Evolutionary conservation across 2,329 filamentous ascomycete species (phyloP), one percentile per base, ranked within the genome.

Genomic region (Amauroascus niger): DNA sequence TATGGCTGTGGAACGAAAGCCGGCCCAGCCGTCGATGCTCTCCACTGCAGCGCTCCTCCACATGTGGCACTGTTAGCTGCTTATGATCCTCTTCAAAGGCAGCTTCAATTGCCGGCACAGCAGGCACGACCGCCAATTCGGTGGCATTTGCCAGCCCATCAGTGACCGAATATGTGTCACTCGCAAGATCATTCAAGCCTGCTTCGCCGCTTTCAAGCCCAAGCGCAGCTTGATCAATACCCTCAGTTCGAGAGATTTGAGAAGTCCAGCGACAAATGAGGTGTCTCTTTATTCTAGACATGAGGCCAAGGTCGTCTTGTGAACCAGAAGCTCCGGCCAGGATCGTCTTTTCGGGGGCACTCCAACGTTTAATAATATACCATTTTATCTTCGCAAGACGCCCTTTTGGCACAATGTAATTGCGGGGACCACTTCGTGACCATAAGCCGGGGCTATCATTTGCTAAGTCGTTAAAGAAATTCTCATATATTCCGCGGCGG

Each of bases 401-500:
- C 1, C 70, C 70, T 0, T 67, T 59, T 0, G 75, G 74, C 8
- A 68, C 61, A 22, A 78, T 60, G 30, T 68, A 65, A 0, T 67
- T 57, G 3, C 69, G 64, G 0, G 77, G 76, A 0, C 77, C 77
- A 11, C 64, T 61, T 0, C 73, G 66, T 0, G 73, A 73, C 77
- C 76, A 79, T 1, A 78, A 66, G 1, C 63, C 55, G 1, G 76
- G 73, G 52, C 76, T 69, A 2, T 64, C 57, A n/a, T 65, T 67
- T 3, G 74, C 69, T 22, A 79, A 67, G 11, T 76, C 69, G 43
- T 70, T 65, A 61, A 75, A 79, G 13, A 79, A 69, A 4, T 68
- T 63, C 59, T 79, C 76, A 60, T 78, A 79, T 20, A 76, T 67
- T 32, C 75, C 75, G 13, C 76, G 67, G 39, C 73, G 69, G 44